These are phyloP conservation scores for Pseudonitzschia delicatissima DNA, from an alignment of 108 stramenopile species.

Conservation along the genomic window DNA sequence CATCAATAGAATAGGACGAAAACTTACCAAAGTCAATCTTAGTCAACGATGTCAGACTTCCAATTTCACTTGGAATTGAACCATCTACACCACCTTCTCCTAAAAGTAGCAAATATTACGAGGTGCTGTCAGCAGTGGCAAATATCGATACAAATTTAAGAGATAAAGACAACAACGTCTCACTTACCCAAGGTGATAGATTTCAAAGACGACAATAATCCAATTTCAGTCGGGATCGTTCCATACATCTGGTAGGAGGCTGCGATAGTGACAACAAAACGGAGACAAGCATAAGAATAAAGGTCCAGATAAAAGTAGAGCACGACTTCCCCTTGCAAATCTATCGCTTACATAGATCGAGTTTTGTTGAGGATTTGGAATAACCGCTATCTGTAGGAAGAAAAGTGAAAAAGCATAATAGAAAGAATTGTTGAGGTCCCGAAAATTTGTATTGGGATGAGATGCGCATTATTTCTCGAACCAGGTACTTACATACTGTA, in stretches of 20 bases:
- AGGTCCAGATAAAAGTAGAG: neutral
- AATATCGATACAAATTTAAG: too few species aligned
- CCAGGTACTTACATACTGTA: too few species aligned
- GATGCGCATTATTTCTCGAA: neutral
- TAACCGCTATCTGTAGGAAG: neutral
- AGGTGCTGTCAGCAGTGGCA: too few species aligned
- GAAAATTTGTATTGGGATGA: neutral
- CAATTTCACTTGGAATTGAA: too few species aligned
- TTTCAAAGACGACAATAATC: neutral
- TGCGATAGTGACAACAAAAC: neutral
- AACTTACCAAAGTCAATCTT: too few species aligned
- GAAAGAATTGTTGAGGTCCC: neutral
- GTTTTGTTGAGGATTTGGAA: neutral
- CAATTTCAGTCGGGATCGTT: neutral
- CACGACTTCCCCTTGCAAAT: neutral
- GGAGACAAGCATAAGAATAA: neutral
- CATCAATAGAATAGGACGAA: too few species aligned
- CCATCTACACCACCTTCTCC: too few species aligned
- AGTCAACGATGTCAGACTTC: too few species aligned
- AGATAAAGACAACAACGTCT: neutral
- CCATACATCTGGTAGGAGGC: neutral
- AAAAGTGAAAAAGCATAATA: too few species aligned
- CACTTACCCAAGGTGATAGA: neutral
- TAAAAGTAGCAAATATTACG: neutral
- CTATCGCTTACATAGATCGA: neutral